These are phyloP conservation scores for Colletotrichum ledebouriae DNA, from an alignment of 2,329 filamentous ascomycete species.

Conservation along the genomic window DNA sequence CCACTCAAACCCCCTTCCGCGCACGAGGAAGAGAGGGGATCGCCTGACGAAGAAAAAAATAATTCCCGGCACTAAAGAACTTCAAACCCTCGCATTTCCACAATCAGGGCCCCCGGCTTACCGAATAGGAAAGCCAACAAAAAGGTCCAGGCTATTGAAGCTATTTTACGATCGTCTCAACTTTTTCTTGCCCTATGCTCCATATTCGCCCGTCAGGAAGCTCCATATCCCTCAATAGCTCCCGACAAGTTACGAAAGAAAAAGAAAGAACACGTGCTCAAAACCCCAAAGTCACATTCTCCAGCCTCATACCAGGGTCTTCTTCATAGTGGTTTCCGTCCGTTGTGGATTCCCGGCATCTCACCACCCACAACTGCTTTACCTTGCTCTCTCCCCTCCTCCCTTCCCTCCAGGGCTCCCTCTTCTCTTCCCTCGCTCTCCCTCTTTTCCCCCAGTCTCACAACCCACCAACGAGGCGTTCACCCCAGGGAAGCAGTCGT, in stretches of 20 bases:
- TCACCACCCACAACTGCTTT: slow-evolving; percentile 11
- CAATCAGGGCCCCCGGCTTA: neutral
- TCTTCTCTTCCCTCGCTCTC: neutral
- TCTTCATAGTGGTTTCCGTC: neutral
- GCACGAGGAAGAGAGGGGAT: neutral
- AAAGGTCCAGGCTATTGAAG: neutral
- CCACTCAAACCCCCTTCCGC: slow-evolving; percentile 19
- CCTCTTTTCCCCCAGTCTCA: neutral
- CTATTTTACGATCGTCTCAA: neutral
- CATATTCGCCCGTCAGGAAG: neutral
- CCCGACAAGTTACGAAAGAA: neutral
- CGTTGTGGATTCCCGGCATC: slow-evolving; percentile 22
- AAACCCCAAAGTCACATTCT: slow-evolving; percentile 19
- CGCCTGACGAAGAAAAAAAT: neutral
- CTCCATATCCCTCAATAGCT: slow-evolving; percentile 6
- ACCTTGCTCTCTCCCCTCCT: neutral
- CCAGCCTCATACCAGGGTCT: slow-evolving; percentile 8
- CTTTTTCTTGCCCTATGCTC: neutral
- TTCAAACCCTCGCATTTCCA: slow-evolving; percentile 17
- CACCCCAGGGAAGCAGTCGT: neutral
- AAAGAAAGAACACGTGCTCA: slow-evolving; percentile 8
- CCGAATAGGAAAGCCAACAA: neutral
- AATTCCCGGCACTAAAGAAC: slow-evolving; percentile 26
- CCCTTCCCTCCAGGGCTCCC: neutral
- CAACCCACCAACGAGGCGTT: neutral